These are phyloP conservation scores for Capsicum rhomboideum DNA, from an alignment of 257 asterid genomes.

Conservation along the genomic window DNA sequence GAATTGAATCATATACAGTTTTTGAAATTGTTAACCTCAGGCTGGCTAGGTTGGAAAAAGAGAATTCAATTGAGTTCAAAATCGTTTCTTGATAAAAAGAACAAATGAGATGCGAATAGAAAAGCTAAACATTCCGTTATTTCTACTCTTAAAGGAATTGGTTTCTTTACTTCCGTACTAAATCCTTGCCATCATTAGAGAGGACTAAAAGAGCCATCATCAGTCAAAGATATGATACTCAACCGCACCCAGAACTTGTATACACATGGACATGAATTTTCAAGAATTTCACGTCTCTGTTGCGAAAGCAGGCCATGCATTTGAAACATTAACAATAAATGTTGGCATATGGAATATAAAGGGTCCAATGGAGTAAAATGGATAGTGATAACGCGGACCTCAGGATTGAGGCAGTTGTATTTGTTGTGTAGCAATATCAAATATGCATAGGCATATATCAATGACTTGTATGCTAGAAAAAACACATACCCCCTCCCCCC, in stretches of 20 bases:
- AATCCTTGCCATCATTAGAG: not conserved
- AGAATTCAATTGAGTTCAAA: not conserved
- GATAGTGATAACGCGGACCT: too few species aligned
- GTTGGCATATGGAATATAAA: not conserved
- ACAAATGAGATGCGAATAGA: not conserved
- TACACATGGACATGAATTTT: too few species aligned
- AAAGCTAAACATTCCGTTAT: not conserved
- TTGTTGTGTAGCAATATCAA: not conserved
- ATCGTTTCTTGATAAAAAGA: not conserved
- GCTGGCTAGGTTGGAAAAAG: not conserved
- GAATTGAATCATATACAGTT: not conserved
- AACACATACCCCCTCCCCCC: too few species aligned
- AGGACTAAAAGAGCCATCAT: too few species aligned
- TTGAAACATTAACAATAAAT: not conserved
- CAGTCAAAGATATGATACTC: too few species aligned
- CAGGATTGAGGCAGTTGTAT: not conserved
- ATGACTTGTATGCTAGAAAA: too few species aligned
- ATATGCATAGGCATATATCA: not conserved
- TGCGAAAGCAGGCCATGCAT: too few species aligned
- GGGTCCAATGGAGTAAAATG: not conserved
- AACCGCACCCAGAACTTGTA: too few species aligned
- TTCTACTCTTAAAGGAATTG: not conserved
- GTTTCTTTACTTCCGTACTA: not conserved
- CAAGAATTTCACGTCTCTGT: too few species aligned
- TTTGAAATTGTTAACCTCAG: not conserved